phyloP scores from a whole-genome alignment of 257 asterid species.

The Salvia splendens region DNA sequence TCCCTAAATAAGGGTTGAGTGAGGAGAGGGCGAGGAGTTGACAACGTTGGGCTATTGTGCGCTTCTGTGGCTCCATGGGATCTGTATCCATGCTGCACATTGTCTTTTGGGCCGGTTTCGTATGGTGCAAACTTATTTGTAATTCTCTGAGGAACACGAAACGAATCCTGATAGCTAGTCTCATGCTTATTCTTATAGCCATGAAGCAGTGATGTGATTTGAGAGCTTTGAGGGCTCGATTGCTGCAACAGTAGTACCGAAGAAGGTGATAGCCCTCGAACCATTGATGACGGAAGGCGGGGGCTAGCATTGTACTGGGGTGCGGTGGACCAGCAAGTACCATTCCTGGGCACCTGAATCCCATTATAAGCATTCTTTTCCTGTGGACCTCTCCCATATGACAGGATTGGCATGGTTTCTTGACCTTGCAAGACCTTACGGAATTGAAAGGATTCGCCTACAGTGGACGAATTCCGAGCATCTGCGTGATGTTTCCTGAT shows the following conservation, averaged over 20 bases:
- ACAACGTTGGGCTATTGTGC: constrained; percentile 9
- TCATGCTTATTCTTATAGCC: constrained; percentile 40
- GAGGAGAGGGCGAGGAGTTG: constrained; percentile 35
- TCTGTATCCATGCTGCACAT: constrained; percentile 27
- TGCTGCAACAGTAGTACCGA: constrained; percentile 55
- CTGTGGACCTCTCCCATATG: constrained; percentile 47
- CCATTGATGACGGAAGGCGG: constrained; percentile 34
- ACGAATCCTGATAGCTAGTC: constrained; percentile 35
- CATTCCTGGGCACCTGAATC: constrained; percentile 43
- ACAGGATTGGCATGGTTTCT: constrained; percentile 61
- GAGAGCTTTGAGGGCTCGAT: constrained; percentile 46
- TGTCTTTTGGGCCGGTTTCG: constrained; percentile 33
- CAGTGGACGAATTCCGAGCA: constrained; percentile 37
- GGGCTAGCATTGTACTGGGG: constrained; percentile 40
- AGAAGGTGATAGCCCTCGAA: constrained; percentile 52
- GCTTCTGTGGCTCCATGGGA: constrained; percentile 29
- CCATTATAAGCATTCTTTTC: constrained; percentile 43
- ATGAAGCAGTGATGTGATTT: constrained; percentile 32
- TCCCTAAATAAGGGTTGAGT: constrained; percentile 49
- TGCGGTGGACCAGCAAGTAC: constrained; percentile 53
- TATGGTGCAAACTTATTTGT: constrained; percentile 34
- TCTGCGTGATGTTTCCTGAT: constrained; percentile 43
- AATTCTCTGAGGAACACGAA: constrained; percentile 41
- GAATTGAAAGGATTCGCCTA: constrained; percentile 63
- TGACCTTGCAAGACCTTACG: constrained; percentile 99